Conservation (phyloP, 1,284 basidiomycete genomes). For the Phenoliferia sp. region DNA sequence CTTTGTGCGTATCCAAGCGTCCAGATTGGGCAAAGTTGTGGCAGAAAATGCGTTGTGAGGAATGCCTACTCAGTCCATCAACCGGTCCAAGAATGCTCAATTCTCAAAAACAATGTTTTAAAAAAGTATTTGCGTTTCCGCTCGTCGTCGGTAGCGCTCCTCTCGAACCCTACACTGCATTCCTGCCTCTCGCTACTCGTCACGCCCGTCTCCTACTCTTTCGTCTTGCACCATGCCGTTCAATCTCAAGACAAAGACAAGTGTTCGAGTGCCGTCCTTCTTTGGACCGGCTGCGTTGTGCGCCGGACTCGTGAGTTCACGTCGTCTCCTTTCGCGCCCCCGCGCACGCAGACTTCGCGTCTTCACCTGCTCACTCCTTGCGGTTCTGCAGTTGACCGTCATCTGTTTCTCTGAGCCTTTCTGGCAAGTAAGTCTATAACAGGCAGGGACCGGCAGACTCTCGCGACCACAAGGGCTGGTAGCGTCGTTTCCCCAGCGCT, state of each 20-base stretch:
- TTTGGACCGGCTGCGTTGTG: conserved; percentile 12
- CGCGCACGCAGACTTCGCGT: too few species aligned
- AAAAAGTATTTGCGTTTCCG: too few species aligned
- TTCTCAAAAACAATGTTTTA: too few species aligned
- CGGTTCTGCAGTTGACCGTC: not conserved
- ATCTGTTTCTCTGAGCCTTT: conserved; percentile 23
- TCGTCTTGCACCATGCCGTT: not conserved
- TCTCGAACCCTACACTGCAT: too few species aligned
- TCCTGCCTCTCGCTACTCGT: not conserved
- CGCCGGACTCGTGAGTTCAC: conserved; percentile 16
- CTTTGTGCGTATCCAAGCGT: not conserved
- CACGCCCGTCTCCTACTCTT: not conserved
- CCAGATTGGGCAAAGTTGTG: not conserved
- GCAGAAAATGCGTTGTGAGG: not conserved
- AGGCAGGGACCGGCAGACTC: not conserved
- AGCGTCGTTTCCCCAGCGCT: too few species aligned
- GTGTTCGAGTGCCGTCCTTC: not conserved
- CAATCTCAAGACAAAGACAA: not conserved
- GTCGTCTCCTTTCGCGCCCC: too few species aligned
- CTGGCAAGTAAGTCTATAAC: conserved; percentile 10
- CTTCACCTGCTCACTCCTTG: too few species aligned
- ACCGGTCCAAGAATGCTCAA: too few species aligned
- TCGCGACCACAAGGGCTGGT: too few species aligned
- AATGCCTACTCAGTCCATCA: not conserved
- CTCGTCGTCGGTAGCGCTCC: too few species aligned